Conservation (phyloP, 108 stramenopile species). For the Fragilariopsis cylindrus region DNA sequence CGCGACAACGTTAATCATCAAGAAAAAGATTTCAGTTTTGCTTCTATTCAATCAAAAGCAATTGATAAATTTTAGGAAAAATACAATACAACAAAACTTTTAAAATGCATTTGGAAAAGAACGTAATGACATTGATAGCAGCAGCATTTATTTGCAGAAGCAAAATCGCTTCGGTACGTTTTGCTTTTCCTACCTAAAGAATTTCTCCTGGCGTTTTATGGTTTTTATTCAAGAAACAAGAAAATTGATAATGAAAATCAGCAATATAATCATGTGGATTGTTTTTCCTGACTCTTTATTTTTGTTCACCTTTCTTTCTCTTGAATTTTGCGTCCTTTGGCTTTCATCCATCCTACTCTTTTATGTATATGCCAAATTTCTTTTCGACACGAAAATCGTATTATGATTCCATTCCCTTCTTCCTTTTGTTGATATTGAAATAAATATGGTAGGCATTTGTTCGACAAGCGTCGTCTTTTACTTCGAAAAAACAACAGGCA, state of each 20-base stretch:
- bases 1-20: too few species aligned
- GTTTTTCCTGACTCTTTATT: not conserved
- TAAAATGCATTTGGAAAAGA: slow-evolving; percentile 33
- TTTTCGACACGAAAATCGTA: not conserved
- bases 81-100: too few species aligned
- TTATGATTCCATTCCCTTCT: not conserved
- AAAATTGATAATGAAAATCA: not conserved
- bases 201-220: not conserved
- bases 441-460: slow-evolving; percentile 29
- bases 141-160: slow-evolving; percentile 31
- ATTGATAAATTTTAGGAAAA: too few species aligned
- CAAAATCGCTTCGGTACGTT: slow-evolving; percentile 28
- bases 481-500: slow-evolving; percentile 14
- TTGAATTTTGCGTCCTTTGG: not conserved
- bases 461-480: slow-evolving; percentile 22
- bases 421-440: not conserved
- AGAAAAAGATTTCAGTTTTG: too few species aligned
- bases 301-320: not conserved
- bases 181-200: not conserved
- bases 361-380: not conserved
- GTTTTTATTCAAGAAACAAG: not conserved
- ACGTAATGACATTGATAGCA: slow-evolving; percentile 32
- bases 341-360: not conserved
- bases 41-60: too few species aligned
- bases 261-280: not conserved